A percentile compares a stretch with the other conserved stretches of the same genome.
phyloP scores from a whole-genome alignment of 2,329 filamentous ascomycete species.

The Alternaria viburni region DNA sequence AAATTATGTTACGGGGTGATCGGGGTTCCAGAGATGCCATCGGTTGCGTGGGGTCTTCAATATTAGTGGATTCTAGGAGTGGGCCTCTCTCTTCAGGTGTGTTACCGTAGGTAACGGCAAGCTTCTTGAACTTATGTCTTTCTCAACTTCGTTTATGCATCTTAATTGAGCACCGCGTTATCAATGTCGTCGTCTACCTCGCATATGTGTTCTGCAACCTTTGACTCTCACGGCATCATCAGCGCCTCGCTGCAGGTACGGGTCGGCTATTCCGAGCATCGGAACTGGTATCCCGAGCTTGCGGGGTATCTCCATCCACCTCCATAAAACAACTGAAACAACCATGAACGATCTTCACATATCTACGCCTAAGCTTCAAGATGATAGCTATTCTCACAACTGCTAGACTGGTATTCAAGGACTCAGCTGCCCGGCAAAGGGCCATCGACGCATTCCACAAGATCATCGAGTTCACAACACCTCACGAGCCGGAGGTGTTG shows the following conservation, averaged over 20 bases:
- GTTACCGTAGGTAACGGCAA: too few species aligned
- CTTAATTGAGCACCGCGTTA: too few species aligned
- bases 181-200: too few species aligned
- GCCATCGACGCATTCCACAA: conserved; percentile 29
- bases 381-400: conserved; percentile 32
- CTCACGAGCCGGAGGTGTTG: conserved; percentile 30
- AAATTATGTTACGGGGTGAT: too few species aligned
- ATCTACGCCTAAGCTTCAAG: neutral
- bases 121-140: too few species aligned
- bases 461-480: conserved; percentile 29
- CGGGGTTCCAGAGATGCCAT: too few species aligned
- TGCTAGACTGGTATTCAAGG: conserved; percentile 26
- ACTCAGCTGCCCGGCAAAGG: conserved; percentile 15
- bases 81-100: too few species aligned
- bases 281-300: conserved; percentile 15
- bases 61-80: too few species aligned
- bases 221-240: neutral
- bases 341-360: neutral
- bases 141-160: too few species aligned
- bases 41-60: too few species aligned
- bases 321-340: neutral
- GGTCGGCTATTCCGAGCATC: conserved; percentile 18
- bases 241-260: neutral
- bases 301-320: conserved; percentile 2
- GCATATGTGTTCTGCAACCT: too few species aligned